Conservation (phyloP, 164 flowering plant species). For the Hamamelis virginiana region DNA sequence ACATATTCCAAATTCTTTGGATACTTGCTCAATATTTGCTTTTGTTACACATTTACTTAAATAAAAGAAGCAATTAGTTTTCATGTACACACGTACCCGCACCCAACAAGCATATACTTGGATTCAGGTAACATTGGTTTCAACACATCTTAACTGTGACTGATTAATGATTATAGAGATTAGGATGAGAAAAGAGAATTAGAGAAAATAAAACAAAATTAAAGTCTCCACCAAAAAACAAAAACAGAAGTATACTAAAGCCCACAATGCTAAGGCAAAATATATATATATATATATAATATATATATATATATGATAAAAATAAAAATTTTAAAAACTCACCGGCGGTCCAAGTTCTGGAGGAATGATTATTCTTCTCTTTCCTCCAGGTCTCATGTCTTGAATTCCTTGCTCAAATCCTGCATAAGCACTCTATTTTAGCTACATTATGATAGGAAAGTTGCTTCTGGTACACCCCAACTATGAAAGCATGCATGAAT, state of each 20-base stretch:
- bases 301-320: no score
- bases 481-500: constrained; percentile 1
- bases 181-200: background rate
- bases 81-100: no score
- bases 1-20: background rate
- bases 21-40: background rate
- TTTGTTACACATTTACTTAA: no score
- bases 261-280: background rate
- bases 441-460: background rate
- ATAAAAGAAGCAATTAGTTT: no score
- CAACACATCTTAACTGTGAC: no score
- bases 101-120: no score
- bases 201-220: background rate
- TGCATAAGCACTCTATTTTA: constrained; percentile 25
- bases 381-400: constrained; percentile 96
- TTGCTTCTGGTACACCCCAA: background rate
- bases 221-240: no score
- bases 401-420: constrained; percentile 94
- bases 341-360: constrained; percentile 99
- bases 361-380: constrained; percentile 86
- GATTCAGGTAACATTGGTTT: no score
- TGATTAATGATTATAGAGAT: background rate
- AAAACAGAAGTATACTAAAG: no score
- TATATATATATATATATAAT: no score
- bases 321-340: constrained; percentile 24